Percentiles rank a stretch among this genome's conserved stretches.
Evolutionary conservation across 805 yeast species (phyloP).

Genomic region (Kodamaea lidongshanica): DNA sequence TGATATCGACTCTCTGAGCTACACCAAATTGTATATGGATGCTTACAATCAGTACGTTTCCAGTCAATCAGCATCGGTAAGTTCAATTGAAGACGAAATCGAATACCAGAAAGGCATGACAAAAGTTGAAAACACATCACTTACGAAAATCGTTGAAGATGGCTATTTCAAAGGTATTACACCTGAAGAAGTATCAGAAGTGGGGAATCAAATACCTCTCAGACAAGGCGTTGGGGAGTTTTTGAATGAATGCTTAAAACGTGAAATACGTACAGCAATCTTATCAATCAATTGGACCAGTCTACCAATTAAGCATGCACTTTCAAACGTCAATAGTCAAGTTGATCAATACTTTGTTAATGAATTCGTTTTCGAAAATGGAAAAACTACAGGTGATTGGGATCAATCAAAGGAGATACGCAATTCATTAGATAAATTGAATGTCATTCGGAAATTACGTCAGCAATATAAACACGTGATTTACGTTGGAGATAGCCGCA

Average conservation of each 20-base stretch:
- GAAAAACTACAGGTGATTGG: constrained; percentile 28
- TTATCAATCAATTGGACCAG: constrained; percentile 63
- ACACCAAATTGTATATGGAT: constrained; percentile 36
- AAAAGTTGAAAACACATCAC: constrained; percentile 44
- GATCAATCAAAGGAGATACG: constrained; percentile 23
- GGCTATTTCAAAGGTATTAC: constrained; percentile 40
- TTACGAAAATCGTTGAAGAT: constrained; percentile 32
- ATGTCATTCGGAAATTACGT: constrained; percentile 11
- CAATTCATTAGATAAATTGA: constrained; percentile 51
- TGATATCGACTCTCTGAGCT: constrained; percentile 25
- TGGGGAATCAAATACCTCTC: constrained; percentile 32
- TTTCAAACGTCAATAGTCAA: constrained; percentile 15
- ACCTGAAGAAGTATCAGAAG: constrained; percentile 21
- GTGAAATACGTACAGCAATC: constrained; percentile 34
- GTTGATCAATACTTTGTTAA: constrained; percentile 31
- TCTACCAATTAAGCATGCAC: constrained; percentile 35
- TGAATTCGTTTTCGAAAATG: constrained; percentile 40
- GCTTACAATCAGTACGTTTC: constrained; percentile 27
- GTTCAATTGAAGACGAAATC: constrained; percentile 35
- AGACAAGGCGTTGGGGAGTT: constrained; percentile 37
- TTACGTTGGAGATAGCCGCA: constrained; percentile 59
- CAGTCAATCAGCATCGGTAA: constrained; percentile 13
- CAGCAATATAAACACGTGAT: constrained; percentile 17
- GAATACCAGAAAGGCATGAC: constrained; percentile 41
- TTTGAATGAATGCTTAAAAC: constrained; percentile 14